phyloP scores from a whole-genome alignment of 345 rosid genomes.

The Mercurialis annua region DNA sequence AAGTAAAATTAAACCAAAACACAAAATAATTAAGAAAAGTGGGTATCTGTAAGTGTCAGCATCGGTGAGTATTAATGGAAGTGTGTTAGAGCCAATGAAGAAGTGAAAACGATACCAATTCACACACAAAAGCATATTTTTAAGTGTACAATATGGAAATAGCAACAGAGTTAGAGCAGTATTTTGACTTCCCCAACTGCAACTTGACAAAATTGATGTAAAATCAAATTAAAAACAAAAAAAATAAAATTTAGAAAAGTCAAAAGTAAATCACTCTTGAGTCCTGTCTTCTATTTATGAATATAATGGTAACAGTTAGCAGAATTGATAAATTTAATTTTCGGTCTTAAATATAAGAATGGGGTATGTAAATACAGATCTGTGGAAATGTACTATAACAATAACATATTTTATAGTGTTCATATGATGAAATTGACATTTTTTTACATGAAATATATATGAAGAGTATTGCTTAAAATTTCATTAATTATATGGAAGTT shows the following conservation, averaged over 20 bases:
- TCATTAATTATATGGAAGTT: too few species aligned
- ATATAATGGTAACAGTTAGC: too few species aligned
- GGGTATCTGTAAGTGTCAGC: neutral
- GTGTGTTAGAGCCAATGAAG: neutral
- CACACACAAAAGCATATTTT: neutral
- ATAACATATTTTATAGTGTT: too few species aligned
- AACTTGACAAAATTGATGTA: neutral
- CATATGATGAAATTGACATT: too few species aligned
- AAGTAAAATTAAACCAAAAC: neutral
- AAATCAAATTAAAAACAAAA: neutral
- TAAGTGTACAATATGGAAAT: too few species aligned
- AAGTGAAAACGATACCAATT: neutral
- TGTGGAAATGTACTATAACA: too few species aligned
- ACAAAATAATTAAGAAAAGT: neutral
- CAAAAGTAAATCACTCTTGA: neutral
- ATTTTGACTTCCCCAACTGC: slow-evolving; percentile 14
- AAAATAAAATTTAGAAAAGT: neutral
- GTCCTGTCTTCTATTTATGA: neutral
- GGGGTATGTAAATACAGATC: too few species aligned
- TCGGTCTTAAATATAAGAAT: too few species aligned
- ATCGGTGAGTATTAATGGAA: neutral
- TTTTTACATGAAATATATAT: too few species aligned
- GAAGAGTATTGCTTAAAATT: too few species aligned
- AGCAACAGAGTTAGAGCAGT: neutral
- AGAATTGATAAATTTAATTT: too few species aligned